Percentiles rank a stretch among this genome's conserved stretches.
These are phyloP conservation scores for Metschnikowia colocasiae DNA, from an alignment of 805 yeast species.

Conservation along the genomic window DNA sequence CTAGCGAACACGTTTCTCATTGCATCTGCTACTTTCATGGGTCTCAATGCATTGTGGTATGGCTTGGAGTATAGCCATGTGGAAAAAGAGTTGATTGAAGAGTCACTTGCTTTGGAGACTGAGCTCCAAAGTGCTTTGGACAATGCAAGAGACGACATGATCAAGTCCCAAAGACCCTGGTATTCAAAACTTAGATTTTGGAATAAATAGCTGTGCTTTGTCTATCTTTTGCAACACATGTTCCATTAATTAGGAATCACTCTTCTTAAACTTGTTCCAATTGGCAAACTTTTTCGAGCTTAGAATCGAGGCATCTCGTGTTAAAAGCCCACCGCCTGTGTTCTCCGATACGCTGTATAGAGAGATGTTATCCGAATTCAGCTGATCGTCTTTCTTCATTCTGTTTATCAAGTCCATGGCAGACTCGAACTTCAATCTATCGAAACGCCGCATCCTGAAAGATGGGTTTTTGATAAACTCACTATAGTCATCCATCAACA, in stretches of 20 bases:
- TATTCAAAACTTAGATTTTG: constrained; percentile 18
- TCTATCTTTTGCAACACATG: background rate
- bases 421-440: constrained; percentile 68
- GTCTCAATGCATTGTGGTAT: constrained; percentile 32
- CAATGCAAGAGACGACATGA: constrained; percentile 14
- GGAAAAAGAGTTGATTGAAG: constrained; percentile 13
- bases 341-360: constrained; percentile 8
- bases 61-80: constrained; percentile 27
- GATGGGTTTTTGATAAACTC: constrained; percentile 54
- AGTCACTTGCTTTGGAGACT: constrained; percentile 17
- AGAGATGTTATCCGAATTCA: constrained; percentile 15
- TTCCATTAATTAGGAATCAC: constrained; percentile 4
- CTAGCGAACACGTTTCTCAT: constrained; percentile 36
- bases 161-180: constrained; percentile 14
- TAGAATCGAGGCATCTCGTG: constrained; percentile 18
- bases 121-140: constrained; percentile 14
- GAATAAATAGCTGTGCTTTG: constrained; percentile 9
- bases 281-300: constrained; percentile 29
- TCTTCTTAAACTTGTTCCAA: constrained; percentile 26
- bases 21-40: constrained; percentile 38
- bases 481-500: constrained; percentile 60
- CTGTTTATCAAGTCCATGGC: constrained; percentile 62
- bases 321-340: constrained; percentile 10
- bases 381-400: constrained; percentile 27
- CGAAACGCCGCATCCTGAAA: constrained; percentile 52